Evolutionary conservation across 441 rosid genomes (phyloP).

Genomic region (Arabidopsis hybrid): DNA sequence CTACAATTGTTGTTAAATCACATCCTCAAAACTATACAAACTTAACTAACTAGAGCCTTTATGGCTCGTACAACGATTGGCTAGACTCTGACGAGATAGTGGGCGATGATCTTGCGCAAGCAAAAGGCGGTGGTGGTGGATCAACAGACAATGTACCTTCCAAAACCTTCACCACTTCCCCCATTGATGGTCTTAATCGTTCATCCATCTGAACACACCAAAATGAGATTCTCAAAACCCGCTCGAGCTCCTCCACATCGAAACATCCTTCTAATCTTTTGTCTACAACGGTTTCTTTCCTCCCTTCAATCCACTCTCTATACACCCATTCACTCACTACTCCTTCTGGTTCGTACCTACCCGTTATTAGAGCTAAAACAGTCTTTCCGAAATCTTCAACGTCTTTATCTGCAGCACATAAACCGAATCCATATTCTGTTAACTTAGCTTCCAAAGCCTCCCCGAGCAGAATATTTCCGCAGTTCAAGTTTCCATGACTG

Average conservation of each 20-base stretch:
- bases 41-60: conserved; percentile 14
- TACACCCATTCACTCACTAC: conserved; percentile 54
- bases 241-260: conserved; percentile 60
- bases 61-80: conserved; percentile 35
- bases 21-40: conserved; percentile 39
- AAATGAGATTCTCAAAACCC: conserved; percentile 66
- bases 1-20: conserved; percentile 43
- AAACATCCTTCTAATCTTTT: conserved; percentile 51
- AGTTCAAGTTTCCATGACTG: conserved; percentile 80
- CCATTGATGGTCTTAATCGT: conserved; percentile 78
- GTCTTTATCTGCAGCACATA: conserved; percentile 64
- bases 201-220: conserved; percentile 83
- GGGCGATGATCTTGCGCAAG: conserved; percentile 38
- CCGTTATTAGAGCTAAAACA: conserved; percentile 58
- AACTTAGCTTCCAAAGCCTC: conserved; percentile 71
- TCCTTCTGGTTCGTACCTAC: conserved; percentile 49
- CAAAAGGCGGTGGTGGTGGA: conserved; percentile 71
- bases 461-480: conserved; percentile 67
- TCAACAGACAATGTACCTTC: conserved; percentile 80
- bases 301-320: conserved; percentile 63
- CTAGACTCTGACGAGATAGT: conserved; percentile 46
- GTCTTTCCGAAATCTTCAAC: conserved; percentile 75
- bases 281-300: conserved; percentile 56
- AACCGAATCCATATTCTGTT: conserved; percentile 62
- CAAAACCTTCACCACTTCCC: conserved; percentile 75